Conservation (phyloP, 495 filamentous ascomycete genomes). For the Bryoglossum gracile region DNA sequence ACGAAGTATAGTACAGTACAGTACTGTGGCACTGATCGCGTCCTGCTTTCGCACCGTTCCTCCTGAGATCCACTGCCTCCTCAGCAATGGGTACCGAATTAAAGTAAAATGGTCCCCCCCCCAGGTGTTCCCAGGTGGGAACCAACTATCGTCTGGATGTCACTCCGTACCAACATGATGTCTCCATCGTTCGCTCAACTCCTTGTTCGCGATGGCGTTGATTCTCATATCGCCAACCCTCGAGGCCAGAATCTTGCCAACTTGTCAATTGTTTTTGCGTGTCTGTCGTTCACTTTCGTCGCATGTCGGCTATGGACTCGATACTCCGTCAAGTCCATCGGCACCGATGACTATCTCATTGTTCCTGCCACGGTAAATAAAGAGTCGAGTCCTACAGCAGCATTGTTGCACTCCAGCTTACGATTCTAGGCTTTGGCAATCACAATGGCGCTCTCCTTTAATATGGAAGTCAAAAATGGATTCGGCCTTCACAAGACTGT, state of each 20-base stretch:
- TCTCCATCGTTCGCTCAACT: too few relatives aligned
- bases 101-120: too few relatives aligned
- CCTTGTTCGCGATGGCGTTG: slow-evolving; percentile 4
- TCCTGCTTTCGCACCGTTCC: too few relatives aligned
- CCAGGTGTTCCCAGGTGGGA: too few relatives aligned
- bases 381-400: not conserved
- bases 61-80: too few relatives aligned
- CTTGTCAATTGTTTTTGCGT: slow-evolving; percentile 3
- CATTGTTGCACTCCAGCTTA: not conserved
- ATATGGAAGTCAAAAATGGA: slow-evolving; percentile 6
- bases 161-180: too few relatives aligned
- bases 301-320: not conserved
- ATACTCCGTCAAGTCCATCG: slow-evolving; percentile 3
- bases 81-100: too few relatives aligned
- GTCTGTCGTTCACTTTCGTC: slow-evolving; percentile 4
- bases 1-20: too few relatives aligned
- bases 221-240: slow-evolving; percentile 1
- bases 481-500: slow-evolving; percentile 4
- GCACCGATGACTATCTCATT: slow-evolving; percentile 6
- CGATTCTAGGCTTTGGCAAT: not conserved
- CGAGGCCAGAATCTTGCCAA: slow-evolving; percentile 4
- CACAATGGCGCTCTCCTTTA: slow-evolving; percentile 3
- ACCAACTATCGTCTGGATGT: too few relatives aligned
- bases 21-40: too few relatives aligned
- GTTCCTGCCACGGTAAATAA: slow-evolving; percentile 1